These are phyloP conservation scores for Endocarpon pusillum DNA, from an alignment of 495 filamentous ascomycete species.

Conservation along the genomic window DNA sequence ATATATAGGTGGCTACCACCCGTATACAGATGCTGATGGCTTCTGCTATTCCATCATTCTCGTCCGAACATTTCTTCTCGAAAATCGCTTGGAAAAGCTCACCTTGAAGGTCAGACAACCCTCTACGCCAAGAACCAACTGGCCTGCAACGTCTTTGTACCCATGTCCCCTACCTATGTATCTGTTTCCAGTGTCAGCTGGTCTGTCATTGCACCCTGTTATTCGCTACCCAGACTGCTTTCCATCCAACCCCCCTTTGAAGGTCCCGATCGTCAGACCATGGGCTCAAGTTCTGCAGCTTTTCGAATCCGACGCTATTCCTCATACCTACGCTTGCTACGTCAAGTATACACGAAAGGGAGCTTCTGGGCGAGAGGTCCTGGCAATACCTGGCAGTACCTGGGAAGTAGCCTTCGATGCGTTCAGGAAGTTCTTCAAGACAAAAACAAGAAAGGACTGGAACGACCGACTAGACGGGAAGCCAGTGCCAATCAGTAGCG, in stretches of 20 bases:
- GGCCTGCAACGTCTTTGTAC: background rate
- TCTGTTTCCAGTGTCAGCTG: background rate
- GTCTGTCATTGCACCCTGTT: background rate
- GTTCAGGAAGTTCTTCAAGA: slow-evolving; percentile 39
- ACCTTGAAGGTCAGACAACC: too few relatives aligned
- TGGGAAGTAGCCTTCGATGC: slow-evolving; percentile 20
- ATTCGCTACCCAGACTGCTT: background rate
- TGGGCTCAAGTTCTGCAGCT: slow-evolving; percentile 22
- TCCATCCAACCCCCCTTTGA: slow-evolving; percentile 2
- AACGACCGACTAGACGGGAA: slow-evolving; percentile 20
- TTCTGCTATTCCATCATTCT: too few relatives aligned
- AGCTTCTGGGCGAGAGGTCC: slow-evolving; percentile 9
- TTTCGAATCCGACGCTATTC: slow-evolving; percentile 30
- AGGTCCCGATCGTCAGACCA: slow-evolving; percentile 2
- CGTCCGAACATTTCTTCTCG: too few relatives aligned
- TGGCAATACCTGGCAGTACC: slow-evolving; percentile 17
- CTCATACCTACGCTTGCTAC: slow-evolving; percentile 27
- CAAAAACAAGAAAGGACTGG: slow-evolving; percentile 39
- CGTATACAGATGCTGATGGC: too few relatives aligned
- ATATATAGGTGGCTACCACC: too few relatives aligned
- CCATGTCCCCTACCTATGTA: background rate
- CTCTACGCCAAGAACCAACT: background rate
- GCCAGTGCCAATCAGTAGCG: slow-evolving; percentile 7
- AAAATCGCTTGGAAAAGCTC: too few relatives aligned
- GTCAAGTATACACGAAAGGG: slow-evolving; percentile 21